Conservation (phyloP, 805 yeast species). For the Kodamaea neixiangensis region DNA sequence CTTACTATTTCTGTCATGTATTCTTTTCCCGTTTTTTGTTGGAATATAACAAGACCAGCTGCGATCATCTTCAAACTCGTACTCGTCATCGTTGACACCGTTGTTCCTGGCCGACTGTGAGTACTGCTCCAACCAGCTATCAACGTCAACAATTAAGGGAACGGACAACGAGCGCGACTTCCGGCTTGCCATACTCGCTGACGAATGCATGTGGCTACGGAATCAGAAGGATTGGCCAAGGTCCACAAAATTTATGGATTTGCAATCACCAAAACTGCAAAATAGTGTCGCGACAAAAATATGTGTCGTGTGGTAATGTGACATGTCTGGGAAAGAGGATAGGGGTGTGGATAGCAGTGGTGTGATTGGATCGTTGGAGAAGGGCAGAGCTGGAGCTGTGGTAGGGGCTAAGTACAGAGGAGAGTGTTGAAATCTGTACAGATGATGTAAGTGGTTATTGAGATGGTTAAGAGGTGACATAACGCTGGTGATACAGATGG, state of each 20-base stretch:
- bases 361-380: background rate
- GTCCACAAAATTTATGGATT: background rate
- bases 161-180: background rate
- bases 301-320: background rate
- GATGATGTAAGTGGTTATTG: too few species aligned
- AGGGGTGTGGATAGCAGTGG: background rate
- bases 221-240: background rate
- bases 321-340: too few species aligned
- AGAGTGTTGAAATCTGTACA: too few species aligned
- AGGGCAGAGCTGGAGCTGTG: too few species aligned
- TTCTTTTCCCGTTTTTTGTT: background rate
- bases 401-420: too few species aligned
- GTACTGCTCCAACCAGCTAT: slow-evolving; percentile 1
- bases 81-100: background rate
- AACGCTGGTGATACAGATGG: too few species aligned
- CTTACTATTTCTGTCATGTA: background rate
- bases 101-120: background rate
- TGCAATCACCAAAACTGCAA: slow-evolving; percentile 3
- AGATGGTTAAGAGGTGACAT: too few species aligned
- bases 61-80: background rate
- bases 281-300: background rate
- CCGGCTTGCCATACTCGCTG: background rate
- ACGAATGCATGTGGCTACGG: background rate
- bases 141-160: slow-evolving; percentile 2
- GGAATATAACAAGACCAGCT: background rate